Evolutionary conservation across 352 stramenopile species (phyloP), one percentile per base, ranked within the genome.

Genomic region (Globisporangium nagaii): DNA sequence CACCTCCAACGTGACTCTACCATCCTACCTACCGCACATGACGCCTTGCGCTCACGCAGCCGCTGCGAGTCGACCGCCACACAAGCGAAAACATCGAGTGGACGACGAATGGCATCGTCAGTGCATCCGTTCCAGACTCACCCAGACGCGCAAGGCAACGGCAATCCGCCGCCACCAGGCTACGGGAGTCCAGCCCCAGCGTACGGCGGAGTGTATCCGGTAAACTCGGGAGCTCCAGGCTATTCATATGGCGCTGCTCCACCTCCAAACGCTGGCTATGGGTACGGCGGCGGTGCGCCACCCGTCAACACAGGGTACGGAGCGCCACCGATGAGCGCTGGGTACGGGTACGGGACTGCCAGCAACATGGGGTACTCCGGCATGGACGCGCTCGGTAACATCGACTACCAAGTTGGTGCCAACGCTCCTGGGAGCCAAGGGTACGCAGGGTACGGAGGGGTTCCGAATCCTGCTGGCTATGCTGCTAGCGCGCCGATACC

Each of bases 81-180:
- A n/a, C n/a, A n/a, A n/a, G n/a, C n/a, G n/a, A n/a, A n/a, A n/a
- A n/a, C n/a, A n/a, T n/a, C n/a, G n/a, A n/a, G n/a, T n/a, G n/a
- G n/a, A n/a, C n/a, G n/a, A n/a, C n/a, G n/a, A n/a, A 55, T 55
- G 53, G 12, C 44, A 12, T 56, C 36, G 24, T 44, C 53, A 2
- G 53, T 53, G 34, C 34, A 56, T 44, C 42, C 53, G 20, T 46
- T 45, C 12, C 42, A 53, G 35, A n/a, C 24, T 1, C 19, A 22
- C 11, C n/a, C n/a, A n/a, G n/a, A n/a, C n/a, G n/a, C n/a, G n/a
- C 53, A 53, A 46, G 27, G n/a, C 17, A 31, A 47, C 19, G 34
- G 17, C 6, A 25, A 49, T 1, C 32, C 34, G 17, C 42, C 41
- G 15, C 40, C 34, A 30, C 28, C 17, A 32, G 30, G 30, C 35